Evolutionary conservation across 1,284 basidiomycete species (phyloP), one percentile per base, ranked within the genome.

Genomic region (Sporisorium iseilematis-ciliati): DNA sequence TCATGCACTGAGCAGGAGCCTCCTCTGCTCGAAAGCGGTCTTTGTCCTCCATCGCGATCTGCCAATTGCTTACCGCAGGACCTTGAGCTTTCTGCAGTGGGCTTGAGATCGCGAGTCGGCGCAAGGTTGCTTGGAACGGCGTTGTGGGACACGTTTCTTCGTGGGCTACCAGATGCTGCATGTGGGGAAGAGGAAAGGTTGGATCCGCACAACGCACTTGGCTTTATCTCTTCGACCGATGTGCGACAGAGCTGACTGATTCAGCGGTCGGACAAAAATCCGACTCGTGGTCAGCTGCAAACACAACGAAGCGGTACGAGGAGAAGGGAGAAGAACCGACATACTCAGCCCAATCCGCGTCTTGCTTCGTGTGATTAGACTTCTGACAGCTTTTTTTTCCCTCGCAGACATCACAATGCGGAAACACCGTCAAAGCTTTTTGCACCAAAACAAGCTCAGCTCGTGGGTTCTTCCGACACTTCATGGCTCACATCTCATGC

Each of bases 301-400:
- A 40, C 21, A 12, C 21, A 8, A 26, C 18, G 35, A 35, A 11
- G n/a, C 21, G 14, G 21, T 3, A 33, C 8, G 18, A 16, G 38
- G 41, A 29, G 38, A 54, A 54, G 25, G 26, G 18, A 29, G 52
- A n/a, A 25, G 33, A 26, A 11, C 7, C 41, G 40, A 20, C 29
- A n/a, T 23, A 26, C 7, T 8, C 25, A 38, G 35, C 1, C 3
- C 3, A 25, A 45, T 25, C 2, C 7, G 18, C 4, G 52, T 20
- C 21, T 16, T 5, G 7, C 25, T 20, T 23, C 42, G 11, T 5
- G 31, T 57, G 55, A 57, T 57, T 21, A 57, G 55, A 33, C 20
- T 48, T 42, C 33, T 57, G 55, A 48, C 55, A 57, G 45, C 54
- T 56, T 35, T 29, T 20, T 26, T 31, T 7, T 21, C 20, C n/a